Evolutionary conservation across 306 rosid genomes (phyloP).

Genomic region (Parietaria judaica): DNA sequence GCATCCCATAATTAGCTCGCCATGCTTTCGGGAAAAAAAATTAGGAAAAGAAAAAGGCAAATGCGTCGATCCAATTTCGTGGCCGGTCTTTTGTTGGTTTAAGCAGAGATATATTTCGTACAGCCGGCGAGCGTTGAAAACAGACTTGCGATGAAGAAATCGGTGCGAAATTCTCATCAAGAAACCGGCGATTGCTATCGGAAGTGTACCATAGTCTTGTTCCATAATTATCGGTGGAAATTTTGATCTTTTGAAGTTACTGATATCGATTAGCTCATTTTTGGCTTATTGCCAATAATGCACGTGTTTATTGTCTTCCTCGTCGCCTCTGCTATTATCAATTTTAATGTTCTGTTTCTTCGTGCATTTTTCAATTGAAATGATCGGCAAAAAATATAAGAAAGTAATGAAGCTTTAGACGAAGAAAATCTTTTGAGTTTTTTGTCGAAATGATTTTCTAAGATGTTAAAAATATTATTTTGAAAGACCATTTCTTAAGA

Average conservation of each 20-base stretch:
- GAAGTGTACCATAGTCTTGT: conserved; percentile 29
- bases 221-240: conserved; percentile 27
- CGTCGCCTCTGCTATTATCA: neutral
- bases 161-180: conserved; percentile 4
- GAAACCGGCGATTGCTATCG: conserved; percentile 16
- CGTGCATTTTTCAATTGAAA: too few relatives aligned
- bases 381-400: too few relatives aligned
- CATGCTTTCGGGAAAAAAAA: neutral
- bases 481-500: too few relatives aligned
- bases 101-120: conserved; percentile 8
- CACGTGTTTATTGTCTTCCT: neutral
- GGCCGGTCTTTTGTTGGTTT: conserved; percentile 18
- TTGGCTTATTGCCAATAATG: conserved; percentile 1
- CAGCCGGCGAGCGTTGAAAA: neutral
- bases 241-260: conserved; percentile 25
- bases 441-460: too few relatives aligned
- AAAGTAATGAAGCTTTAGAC: too few relatives aligned
- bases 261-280: neutral
- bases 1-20: neutral
- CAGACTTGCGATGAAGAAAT: neutral
- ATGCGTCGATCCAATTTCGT: neutral
- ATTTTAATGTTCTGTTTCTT: too few relatives aligned
- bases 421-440: too few relatives aligned
- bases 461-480: too few relatives aligned
- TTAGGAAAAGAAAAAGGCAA: neutral